Evolutionary conservation across 2,329 filamentous ascomycete species (phyloP), one percentile per base, ranked within the genome.

Genomic region (Trichoderma arundinaceum): DNA sequence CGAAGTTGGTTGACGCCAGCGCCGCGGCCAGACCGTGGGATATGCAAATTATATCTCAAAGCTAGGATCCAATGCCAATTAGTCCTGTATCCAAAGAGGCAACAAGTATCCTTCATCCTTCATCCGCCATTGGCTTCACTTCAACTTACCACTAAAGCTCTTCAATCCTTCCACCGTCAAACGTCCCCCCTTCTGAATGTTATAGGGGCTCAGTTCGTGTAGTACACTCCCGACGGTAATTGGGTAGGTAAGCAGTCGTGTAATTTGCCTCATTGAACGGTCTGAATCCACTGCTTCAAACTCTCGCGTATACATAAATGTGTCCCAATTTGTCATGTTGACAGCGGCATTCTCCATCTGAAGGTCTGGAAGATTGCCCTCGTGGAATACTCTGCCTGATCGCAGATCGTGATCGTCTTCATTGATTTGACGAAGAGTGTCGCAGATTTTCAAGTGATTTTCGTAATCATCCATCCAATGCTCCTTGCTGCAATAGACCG

Each of bases 271-370:
- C 88, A 99, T 91, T 73, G 89, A 90, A 66, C 94, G 87, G 75
- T 97, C 94, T 68, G 93, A 88, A 76, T 99, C 93, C 74, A 99
- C 89, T 5, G 96, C 96, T 70, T 90, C 86, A 73, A 95, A 98
- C 72, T 96, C 90, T 73, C 95, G 86, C 3, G 93, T 96, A 76
- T 97, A 99, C 74, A 99, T 82, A 72, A 96, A 92, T 0, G 95
- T 98, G 77, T 99, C 95, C 95, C 95, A 99, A 77, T 96, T 99
- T 49, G 91, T 96, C 91, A 99, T 94, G 79, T 99, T 99, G 70
- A 97, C 88, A 70, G 95, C 84, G 39, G 93, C 92, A 76, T 97
- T 94, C 70, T 97, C 94, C 76, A 97, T 88, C 80, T 97, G 94
- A 63, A 89, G 84, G 13, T 90, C 92, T 0, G 95, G 93, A 74